These are phyloP conservation scores for Malassezia restricta DNA, from an alignment of 1,284 basidiomycete genomes.

Conservation along the genomic window DNA sequence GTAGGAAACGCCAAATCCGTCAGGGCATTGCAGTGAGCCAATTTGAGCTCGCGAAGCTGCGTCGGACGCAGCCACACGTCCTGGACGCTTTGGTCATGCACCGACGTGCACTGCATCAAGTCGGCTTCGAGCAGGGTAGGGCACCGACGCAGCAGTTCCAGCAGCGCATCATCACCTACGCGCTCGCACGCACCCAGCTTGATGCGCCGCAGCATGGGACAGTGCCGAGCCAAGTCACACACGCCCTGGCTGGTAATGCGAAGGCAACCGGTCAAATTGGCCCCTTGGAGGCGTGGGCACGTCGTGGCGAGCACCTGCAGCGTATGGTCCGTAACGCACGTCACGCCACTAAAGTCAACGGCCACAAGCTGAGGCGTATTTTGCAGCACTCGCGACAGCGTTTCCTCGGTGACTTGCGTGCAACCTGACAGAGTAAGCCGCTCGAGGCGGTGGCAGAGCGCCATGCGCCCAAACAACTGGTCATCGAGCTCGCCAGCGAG, in stretches of 20 bases:
- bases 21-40: constrained; percentile 66
- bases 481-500: constrained; percentile 65
- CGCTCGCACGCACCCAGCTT: constrained; percentile 37
- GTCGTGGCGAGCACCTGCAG: constrained; percentile 44
- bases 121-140: constrained; percentile 87
- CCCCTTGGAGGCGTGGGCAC: constrained; percentile 71
- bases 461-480: constrained; percentile 62
- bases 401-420: constrained; percentile 58
- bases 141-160: constrained; percentile 50
- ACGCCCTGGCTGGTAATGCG: constrained; percentile 69
- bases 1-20: constrained; percentile 75
- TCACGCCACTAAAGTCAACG: constrained; percentile 62
- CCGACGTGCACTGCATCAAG: constrained; percentile 65
- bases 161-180: constrained; percentile 29
- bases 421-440: constrained; percentile 82
- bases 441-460: constrained; percentile 70
- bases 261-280: constrained; percentile 78
- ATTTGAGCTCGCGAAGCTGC: constrained; percentile 78
- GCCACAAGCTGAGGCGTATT: constrained; percentile 68
- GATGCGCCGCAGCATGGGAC: constrained; percentile 60
- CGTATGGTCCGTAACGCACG: constrained; percentile 38
- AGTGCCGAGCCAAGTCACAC: constrained; percentile 63
- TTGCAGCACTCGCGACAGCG: constrained; percentile 60
- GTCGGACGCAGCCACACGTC: constrained; percentile 69
- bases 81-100: constrained; percentile 67